Base-by-base conservation (phyloP, 1,284 basidiomycete genomes). In the Ganoderma sinense region DNA sequence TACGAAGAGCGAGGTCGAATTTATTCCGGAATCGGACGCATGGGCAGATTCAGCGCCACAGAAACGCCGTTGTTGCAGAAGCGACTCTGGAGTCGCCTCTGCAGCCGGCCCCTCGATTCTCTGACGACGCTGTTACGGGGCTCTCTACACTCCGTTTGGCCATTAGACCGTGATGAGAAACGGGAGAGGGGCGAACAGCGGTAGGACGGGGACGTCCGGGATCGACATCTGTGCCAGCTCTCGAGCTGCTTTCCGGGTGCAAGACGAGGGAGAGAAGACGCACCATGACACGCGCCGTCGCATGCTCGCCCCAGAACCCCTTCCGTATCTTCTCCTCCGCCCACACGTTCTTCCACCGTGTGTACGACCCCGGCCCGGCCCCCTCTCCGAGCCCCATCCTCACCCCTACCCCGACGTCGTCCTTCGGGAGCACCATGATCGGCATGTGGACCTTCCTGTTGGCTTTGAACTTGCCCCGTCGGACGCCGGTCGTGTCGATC, bases 231-330 rank as follows among this genome's bases (percentile, higher is more conserved):
- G 13, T 4, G n/a, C n/a, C n/a, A n/a, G n/a, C n/a, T n/a, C n/a
- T n/a, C n/a, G n/a, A n/a, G n/a, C n/a, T n/a, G n/a, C n/a, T n/a
- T n/a, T n/a, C n/a, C n/a, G n/a, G n/a, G n/a, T n/a, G n/a, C n/a
- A n/a, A n/a, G n/a, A n/a, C n/a, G n/a, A n/a, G n/a, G n/a, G 43
- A 45, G 20, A 20, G 10, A n/a, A 20, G 43, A 62, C 68, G n/a
- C 36, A 73, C 74, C 56, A 65, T 53, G 41, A 74, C 63, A 5
- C 64, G 45, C 7, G 63, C 74, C 36, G 67, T 66, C 16, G 69
- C 67, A n/a, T 69, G 63, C 4, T 65, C 65, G 29, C 72, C 71
- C 69, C 71, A 72, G 2, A 71, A 13, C 11, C 69, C 71, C 60
- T 65, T 68, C 31, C 69, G 59, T n/a, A 75, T 68, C 53, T 51